A percentile compares a stretch with the other conserved stretches of the same genome.
These are phyloP conservation scores for Puccinia hordei DNA, from an alignment of 1,284 basidiomycete species.

Conservation along the genomic window DNA sequence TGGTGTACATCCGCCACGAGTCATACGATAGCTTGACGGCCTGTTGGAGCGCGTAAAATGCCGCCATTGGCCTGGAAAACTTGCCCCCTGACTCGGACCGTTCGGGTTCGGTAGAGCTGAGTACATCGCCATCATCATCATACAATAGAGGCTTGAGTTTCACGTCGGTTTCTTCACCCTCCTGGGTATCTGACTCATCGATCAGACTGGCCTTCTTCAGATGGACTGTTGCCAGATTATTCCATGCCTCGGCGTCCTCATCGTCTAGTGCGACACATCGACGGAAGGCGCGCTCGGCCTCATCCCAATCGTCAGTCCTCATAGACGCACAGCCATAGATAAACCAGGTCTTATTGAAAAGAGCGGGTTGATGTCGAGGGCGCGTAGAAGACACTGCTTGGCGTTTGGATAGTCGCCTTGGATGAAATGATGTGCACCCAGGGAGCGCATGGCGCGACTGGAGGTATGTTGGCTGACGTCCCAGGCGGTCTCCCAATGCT, in stretches of 20 bases:
- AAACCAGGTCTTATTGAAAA: conserved; percentile 88
- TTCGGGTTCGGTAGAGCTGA: background rate
- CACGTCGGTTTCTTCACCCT: background rate
- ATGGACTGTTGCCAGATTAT: conserved; percentile 93
- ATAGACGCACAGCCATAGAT: conserved; percentile 87
- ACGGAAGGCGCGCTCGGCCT: conserved; percentile 78
- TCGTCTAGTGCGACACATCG: conserved; percentile 87
- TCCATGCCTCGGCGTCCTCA: conserved; percentile 98
- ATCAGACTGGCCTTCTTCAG: conserved; percentile 69
- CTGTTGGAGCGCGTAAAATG: conserved; percentile 89
- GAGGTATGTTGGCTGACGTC: conserved; percentile 74
- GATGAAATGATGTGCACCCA: conserved; percentile 81
- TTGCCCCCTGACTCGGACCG: conserved; percentile 58
- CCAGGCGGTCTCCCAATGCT: conserved; percentile 85
- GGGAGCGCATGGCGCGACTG: conserved; percentile 82
- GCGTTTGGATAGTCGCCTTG: conserved; percentile 69
- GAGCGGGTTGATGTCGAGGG: conserved; percentile 85
- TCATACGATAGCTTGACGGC: conserved; percentile 81
- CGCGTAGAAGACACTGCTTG: conserved; percentile 70
- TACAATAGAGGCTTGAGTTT: background rate
- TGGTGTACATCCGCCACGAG: conserved; percentile 98
- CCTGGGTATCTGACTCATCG: background rate
- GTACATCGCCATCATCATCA: conserved; percentile 51
- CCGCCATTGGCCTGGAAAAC: conserved; percentile 66
- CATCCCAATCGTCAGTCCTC: conserved; percentile 77